Evolutionary conservation across 108 stramenopile genomes (phyloP).

Genomic region (Chaetoceros tenuissimus): DNA sequence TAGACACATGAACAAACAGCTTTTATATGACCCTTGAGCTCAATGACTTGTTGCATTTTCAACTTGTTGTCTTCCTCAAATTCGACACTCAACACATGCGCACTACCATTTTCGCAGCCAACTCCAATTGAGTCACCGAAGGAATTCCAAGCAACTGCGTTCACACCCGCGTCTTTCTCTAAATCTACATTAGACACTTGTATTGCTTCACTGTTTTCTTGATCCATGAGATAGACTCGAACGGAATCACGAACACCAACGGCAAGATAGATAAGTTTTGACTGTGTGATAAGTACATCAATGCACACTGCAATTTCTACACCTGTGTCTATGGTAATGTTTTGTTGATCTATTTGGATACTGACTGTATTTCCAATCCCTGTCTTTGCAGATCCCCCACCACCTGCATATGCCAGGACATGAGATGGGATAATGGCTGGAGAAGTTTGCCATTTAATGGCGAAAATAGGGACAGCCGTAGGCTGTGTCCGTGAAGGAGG

Average conservation of each 20-base stretch:
- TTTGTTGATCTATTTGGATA: slow-evolving; percentile 8
- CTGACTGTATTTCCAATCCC: slow-evolving; percentile 56
- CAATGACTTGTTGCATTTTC: slow-evolving; percentile 15
- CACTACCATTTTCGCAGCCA: slow-evolving; percentile 30
- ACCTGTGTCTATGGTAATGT: neutral
- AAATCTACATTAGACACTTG: slow-evolving; percentile 18
- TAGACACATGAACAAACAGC: slow-evolving; percentile 58
- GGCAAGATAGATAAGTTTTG: neutral
- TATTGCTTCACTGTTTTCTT: slow-evolving; percentile 9
- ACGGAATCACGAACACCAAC: slow-evolving; percentile 11
- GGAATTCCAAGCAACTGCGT: slow-evolving; percentile 16
- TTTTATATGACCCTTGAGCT: slow-evolving; percentile 54
- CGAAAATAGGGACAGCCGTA: neutral
- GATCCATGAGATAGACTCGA: neutral
- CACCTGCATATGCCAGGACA: slow-evolving; percentile 61
- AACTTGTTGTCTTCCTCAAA: slow-evolving; percentile 63
- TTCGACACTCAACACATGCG: slow-evolving; percentile 45
- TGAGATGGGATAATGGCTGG: neutral
- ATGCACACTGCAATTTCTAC: slow-evolving; percentile 1
- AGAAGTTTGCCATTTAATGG: neutral
- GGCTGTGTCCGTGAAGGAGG: neutral
- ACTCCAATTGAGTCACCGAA: slow-evolving; percentile 32
- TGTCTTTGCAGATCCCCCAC: slow-evolving; percentile 60
- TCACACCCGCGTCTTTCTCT: slow-evolving; percentile 22
- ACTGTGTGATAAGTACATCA: neutral